Base-by-base conservation (phyloP, 305 asterid species). In the Fraxinus sp. region DNA sequence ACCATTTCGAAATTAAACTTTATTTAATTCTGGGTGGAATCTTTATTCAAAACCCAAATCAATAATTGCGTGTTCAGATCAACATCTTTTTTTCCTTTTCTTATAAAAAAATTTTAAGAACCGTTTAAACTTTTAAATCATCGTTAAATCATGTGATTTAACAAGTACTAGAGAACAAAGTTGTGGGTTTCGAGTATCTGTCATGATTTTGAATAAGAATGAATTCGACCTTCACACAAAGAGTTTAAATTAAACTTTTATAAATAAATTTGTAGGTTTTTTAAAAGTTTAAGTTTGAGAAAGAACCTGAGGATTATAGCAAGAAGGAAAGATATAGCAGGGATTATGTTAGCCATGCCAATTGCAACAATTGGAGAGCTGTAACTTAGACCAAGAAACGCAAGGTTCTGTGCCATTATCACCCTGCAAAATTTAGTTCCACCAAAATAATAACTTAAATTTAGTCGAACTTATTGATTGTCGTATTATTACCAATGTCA, bases 351-450 rank as follows among this genome's bases (percentile, higher is more conserved):
- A 66, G 93, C 97, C 94, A 91, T 90, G 80, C 92, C 93, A 83
- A 90, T 87, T 78, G 97, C 97, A 78, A 91, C 95, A 44, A 92
- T 92, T 5, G 97, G 97, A 74, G 97, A 93, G 86, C 97, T 90
- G 81, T 91, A 93, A 83, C 93, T 91, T 41, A 93, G 85, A 11
- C 97, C 97, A 78, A 90, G 81, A 86, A 87, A 93, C 84, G 97
- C 93, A 55, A 93, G 94, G 78, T 93, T 93, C 49, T 93, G 97
- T 59, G 93, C 89, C 64, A 93, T 80, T 7, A 92, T 87, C 70
- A 92, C 90, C 91, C 97, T 93, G 94, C 86, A 88, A 82, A 13
- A 9, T 68, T 44, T 68, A 28, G 8, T 28, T 13, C 20, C 59
- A 49, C 18, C 59, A 49, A 49, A 14, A 49, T 49, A 49, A 3